phyloP scores from a whole-genome alignment of 1,284 basidiomycete genomes.

The Sparassis latifolia region DNA sequence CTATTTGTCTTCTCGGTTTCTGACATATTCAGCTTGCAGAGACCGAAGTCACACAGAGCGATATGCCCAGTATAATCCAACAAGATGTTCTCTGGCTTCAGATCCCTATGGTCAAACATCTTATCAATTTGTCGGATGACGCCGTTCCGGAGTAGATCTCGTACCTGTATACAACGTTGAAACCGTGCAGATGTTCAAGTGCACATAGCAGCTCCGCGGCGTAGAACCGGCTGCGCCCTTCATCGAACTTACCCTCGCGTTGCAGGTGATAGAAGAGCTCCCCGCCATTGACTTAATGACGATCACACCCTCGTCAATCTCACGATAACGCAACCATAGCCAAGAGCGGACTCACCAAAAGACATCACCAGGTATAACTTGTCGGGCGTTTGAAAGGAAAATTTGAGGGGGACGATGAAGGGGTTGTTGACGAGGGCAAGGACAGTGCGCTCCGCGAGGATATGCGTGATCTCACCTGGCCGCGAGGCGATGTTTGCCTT shows the following conservation, averaged over 20 bases:
- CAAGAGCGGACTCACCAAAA: slow-evolving; percentile 52
- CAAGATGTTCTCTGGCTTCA: slow-evolving; percentile 97
- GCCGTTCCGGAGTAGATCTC: slow-evolving; percentile 11
- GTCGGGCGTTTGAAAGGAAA: slow-evolving; percentile 97
- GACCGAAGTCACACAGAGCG: slow-evolving; percentile 96
- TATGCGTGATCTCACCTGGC: slow-evolving; percentile 96
- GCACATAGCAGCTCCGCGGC: slow-evolving; percentile 94
- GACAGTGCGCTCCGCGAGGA: slow-evolving; percentile 94
- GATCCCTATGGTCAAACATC: slow-evolving; percentile 49
- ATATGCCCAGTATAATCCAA: slow-evolving; percentile 98
- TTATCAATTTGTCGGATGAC: neutral
- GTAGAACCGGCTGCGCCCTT: slow-evolving; percentile 91
- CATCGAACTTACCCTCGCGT: slow-evolving; percentile 94
- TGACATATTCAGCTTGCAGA: slow-evolving; percentile 99
- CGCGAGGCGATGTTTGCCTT: slow-evolving; percentile 98
- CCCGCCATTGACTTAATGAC: slow-evolving; percentile 80
- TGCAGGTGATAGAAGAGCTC: slow-evolving; percentile 98
- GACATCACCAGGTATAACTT: slow-evolving; percentile 98
- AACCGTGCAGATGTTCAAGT: slow-evolving; percentile 93
- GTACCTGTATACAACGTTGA: slow-evolving; percentile 97
- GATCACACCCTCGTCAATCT: neutral
- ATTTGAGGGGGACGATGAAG: slow-evolving; percentile 98
- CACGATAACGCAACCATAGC: neutral
- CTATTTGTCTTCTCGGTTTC: slow-evolving; percentile 97
- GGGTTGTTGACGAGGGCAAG: slow-evolving; percentile 97